phyloP scores from a whole-genome alignment of 2,329 filamentous ascomycete species.

The Pestalotiopsis sp. region DNA sequence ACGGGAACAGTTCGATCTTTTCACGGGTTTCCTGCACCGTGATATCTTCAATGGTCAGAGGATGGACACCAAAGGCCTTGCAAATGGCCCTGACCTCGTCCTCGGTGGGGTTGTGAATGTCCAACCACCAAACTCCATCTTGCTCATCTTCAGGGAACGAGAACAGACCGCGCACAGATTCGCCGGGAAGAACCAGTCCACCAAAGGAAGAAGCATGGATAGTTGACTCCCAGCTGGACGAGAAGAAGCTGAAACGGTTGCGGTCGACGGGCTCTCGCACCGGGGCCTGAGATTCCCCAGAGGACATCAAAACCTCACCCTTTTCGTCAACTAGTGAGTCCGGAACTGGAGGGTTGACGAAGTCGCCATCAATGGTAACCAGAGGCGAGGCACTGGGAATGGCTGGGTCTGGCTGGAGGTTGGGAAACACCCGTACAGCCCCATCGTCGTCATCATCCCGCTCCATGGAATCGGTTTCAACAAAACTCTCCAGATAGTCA shows the following conservation, averaged over 20 bases:
- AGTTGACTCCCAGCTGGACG: conserved; percentile 89
- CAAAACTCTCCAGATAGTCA: conserved; percentile 91
- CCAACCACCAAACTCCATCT: conserved; percentile 97
- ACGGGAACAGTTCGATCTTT: conserved; percentile 96
- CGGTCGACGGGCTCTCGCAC: conserved; percentile 56
- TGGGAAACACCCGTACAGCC: conserved; percentile 58
- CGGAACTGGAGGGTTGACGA: conserved; percentile 54
- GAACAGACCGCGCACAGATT: conserved; percentile 88
- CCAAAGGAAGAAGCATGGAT: conserved; percentile 89
- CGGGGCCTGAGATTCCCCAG: conserved; percentile 32
- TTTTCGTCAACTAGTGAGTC: conserved; percentile 54
- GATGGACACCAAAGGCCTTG: conserved; percentile 94
- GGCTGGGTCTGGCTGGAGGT: conserved; percentile 52
- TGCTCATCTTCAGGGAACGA: conserved; percentile 61
- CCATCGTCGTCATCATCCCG: conserved; percentile 52
- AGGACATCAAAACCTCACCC: conserved; percentile 17
- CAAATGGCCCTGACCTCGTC: conserved; percentile 87
- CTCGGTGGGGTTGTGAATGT: conserved; percentile 86
- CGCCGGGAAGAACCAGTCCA: conserved; percentile 85
- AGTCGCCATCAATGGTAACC: conserved; percentile 58
- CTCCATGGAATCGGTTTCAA: conserved; percentile 61
- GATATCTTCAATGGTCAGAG: conserved; percentile 95
- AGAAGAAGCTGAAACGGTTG: conserved; percentile 96
- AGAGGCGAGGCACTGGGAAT: conserved; percentile 32
- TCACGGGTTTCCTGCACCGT: conserved; percentile 93